Conservation (phyloP, 805 yeast species). For the Yamadazyma ubonensis region DNA sequence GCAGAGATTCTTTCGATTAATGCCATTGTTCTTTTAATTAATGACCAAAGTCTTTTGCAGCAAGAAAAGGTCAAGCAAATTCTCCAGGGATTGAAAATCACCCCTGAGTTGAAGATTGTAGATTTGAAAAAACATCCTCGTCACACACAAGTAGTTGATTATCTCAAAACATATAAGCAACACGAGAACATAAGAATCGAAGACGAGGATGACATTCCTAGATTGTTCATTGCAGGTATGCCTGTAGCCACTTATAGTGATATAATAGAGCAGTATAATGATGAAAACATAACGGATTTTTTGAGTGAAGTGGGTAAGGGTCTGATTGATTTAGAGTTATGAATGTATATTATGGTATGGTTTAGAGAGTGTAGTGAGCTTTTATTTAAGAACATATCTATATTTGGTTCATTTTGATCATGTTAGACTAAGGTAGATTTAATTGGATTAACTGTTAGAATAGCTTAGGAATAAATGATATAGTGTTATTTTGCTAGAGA, state of each 20-base stretch:
- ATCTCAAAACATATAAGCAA: constrained; percentile 21
- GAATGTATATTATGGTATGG: constrained; percentile 4
- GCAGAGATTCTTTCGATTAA: constrained; percentile 33
- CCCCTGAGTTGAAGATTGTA: constrained; percentile 34
- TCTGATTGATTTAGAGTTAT: constrained; percentile 19
- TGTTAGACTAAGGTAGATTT: no score
- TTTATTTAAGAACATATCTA: not conserved
- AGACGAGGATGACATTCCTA: constrained; percentile 25
- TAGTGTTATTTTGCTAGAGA: no score
- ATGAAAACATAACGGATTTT: constrained; percentile 22
- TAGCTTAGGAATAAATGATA: no score
- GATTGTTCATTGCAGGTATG: constrained; percentile 33
- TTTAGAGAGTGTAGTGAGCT: not conserved
- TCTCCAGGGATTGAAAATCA: constrained; percentile 23
- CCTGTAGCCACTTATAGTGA: constrained; percentile 31
- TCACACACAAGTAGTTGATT: constrained; percentile 21
- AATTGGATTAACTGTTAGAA: no score
- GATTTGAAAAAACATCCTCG: constrained; percentile 34
- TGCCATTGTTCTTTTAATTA: constrained; percentile 28
- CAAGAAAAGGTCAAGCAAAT: constrained; percentile 21
- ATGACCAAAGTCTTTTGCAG: constrained; percentile 19
- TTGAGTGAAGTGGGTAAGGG: constrained; percentile 29
- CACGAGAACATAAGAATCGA: constrained; percentile 9
- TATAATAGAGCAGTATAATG: constrained; percentile 20
- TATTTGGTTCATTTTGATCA: no score